Base-by-base conservation (phyloP, 768 basidiomycete genomes). In the Pleurotus sapidus region DNA sequence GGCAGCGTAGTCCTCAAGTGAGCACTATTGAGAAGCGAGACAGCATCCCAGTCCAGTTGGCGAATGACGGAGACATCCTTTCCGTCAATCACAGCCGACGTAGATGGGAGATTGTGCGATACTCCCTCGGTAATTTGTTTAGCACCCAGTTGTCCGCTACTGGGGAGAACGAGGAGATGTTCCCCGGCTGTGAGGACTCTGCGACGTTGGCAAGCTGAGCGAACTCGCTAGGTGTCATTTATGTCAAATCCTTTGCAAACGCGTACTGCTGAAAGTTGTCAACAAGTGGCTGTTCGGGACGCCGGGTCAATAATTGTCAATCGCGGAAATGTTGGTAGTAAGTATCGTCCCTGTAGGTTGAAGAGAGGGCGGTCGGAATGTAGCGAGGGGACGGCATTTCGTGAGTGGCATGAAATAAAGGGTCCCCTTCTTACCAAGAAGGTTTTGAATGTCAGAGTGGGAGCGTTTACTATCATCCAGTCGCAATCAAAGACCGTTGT, bases 1-100 rank as follows among this genome's bases (percentile, higher is more conserved):
- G 4, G 59, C 56, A 7, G 72, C 65, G 4, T 53, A 60, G 0
- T 64, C 67, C 57, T 73, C 64, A 56, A 64, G 70, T n/a, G n/a
- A 2, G 68, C 59, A 11, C 67, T 63, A 30, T 70, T 48, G 39
- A 71, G 69, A 15, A 69, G 50, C 4, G 66, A 62, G 40, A 65
- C 23, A 4, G 39, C n/a, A 27, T 11, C 17, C 23, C 51, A 18
- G 23, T 40, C 37, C 23, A 42, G 38, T 15, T 11, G 20, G 9
- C 8, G 38, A 42, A 23, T n/a, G 18, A 54, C 15, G 9, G 38
- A 8, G 12, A 54, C 51, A 14, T 20, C 18, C 5, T 20, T 15
- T 12, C 38, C 38, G n/a, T 40, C 42, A 23, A 54, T 54, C 11
- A n/a, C 20, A 15, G 42, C 17, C 24, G 8, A 39, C 11, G 7